Evolutionary conservation across 495 filamentous ascomycete species (phyloP).

Genomic region (Tuber brumale): DNA sequence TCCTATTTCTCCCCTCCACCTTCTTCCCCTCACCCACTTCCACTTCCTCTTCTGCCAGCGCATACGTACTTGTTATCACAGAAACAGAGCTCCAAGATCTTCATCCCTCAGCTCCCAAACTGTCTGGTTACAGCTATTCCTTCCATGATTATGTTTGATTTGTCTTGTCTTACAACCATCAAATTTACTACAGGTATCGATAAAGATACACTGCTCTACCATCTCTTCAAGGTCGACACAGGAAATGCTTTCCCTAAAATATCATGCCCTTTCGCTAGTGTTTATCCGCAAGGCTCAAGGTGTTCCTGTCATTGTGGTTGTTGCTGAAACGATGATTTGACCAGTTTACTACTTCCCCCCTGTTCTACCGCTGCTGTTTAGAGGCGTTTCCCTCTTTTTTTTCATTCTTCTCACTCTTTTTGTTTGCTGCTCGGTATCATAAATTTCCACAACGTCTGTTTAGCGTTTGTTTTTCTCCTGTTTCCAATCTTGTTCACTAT

Average conservation of each 20-base stretch:
- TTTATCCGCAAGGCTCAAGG: not conserved
- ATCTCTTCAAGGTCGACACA: not conserved
- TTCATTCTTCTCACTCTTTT: not conserved
- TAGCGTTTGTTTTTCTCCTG: not conserved
- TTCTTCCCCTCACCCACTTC: not conserved
- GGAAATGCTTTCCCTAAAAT: not conserved
- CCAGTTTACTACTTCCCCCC: not conserved
- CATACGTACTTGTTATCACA: not conserved
- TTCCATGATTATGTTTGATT: not conserved
- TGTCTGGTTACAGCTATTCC: not conserved
- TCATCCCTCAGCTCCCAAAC: not conserved
- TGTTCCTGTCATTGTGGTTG: not conserved
- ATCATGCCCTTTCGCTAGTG: not conserved
- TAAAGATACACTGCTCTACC: not conserved
- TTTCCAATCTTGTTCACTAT: not conserved
- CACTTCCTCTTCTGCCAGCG: not conserved
- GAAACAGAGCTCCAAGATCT: not conserved
- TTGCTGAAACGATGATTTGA: not conserved
- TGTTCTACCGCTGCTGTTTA: not conserved
- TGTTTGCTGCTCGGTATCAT: not conserved
- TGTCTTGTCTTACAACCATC: not conserved
- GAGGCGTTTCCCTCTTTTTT: not conserved
- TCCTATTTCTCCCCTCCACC: not conserved
- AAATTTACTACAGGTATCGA: not conserved
- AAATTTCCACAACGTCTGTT: not conserved